Evolutionary conservation across 1,284 basidiomycete species (phyloP), one percentile per base, ranked within the genome.

Genomic region (Inonotus obliquus): DNA sequence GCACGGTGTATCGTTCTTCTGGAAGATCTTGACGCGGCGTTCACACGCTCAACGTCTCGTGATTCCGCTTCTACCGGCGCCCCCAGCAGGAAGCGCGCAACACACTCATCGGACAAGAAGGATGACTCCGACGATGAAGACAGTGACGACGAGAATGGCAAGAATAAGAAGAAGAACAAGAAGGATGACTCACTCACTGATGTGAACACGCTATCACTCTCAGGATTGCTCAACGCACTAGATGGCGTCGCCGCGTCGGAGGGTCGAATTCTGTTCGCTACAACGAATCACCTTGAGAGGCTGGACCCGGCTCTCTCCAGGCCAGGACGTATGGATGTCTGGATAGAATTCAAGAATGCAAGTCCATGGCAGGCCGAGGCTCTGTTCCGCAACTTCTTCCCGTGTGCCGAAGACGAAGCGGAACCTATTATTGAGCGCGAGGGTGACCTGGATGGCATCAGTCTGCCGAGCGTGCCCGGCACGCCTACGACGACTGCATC

Each of bases 321-420:
- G 61, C 87, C 89, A n/a, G 92, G 92, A 17, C 89, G 92, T 29
- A 92, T 93, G 86, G 92, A 94, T 67, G 89, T 94, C 3, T 92
- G 89, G 89, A 81, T 94, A 57, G 89, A 93, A 72, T 94, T 94
- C 79, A 88, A 84, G 76, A 87, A 91, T 63, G 88, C 92, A 35
- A 87, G 85, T 64, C 85, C 83, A 67, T 89, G 85, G 83, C 91
- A 94, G 68, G 89, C 89, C 1, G 87, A 91, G 71, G 82, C 84
- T 29, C 78, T 93, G 35, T 94, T 92, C 82, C 81, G 86, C 62
- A 91, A 92, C 73, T 94, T 94, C 76, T 93, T 92, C 85, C 90
- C 89, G 0, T 85, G 82, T 37, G 77, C 79, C 0, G 87, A 89
- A 64, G 83, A 83, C 52, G 72, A 73, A 48, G 38, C 41, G 13